Percentiles rank a stretch among this genome's conserved stretches.
phyloP scores from a whole-genome alignment of 2,329 filamentous ascomycete species.

The Aspergillus fumigatus region DNA sequence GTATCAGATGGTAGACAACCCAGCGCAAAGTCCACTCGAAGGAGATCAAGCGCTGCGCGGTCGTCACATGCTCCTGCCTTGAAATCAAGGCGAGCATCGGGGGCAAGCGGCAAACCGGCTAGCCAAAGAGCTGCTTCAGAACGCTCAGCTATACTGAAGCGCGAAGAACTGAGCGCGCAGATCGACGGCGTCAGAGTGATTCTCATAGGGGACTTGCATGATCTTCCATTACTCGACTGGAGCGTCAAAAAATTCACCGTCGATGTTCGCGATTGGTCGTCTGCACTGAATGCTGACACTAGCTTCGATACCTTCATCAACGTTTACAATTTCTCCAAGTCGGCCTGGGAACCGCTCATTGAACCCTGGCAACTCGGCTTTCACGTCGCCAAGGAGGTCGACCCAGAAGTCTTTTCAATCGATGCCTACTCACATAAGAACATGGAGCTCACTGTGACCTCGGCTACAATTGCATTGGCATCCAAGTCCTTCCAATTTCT shows the following conservation, averaged over 20 bases:
- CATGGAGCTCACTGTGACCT: constrained; percentile 88
- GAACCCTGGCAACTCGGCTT: constrained; percentile 97
- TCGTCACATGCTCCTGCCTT: constrained; percentile 42
- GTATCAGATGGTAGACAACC: constrained; percentile 41
- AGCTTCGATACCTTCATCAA: constrained; percentile 93
- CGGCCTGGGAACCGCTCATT: constrained; percentile 92
- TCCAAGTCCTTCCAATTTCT: constrained; percentile 93
- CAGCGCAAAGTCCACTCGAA: constrained; percentile 38
- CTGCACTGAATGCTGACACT: constrained; percentile 77
- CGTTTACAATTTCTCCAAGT: constrained; percentile 98
- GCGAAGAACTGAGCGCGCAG: constrained; percentile 79
- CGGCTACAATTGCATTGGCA: constrained; percentile 84
- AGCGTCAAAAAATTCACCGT: constrained; percentile 87
- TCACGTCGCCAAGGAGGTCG: constrained; percentile 73
- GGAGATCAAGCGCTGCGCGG: constrained; percentile 43
- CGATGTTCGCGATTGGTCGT: constrained; percentile 86
- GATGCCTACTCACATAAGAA: constrained; percentile 85
- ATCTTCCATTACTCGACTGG: constrained; percentile 89
- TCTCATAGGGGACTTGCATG: constrained; percentile 91
- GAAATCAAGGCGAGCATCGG: constrained; percentile 45
- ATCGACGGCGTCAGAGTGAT: constrained; percentile 88
- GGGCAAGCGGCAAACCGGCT: constrained; percentile 34
- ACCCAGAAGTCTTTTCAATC: constrained; percentile 71
- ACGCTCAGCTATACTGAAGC: constrained; percentile 54
- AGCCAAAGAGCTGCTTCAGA: constrained; percentile 34